phyloP scores from a whole-genome alignment of 164 flowering plant species.

The Cinnamomum micranthum region DNA sequence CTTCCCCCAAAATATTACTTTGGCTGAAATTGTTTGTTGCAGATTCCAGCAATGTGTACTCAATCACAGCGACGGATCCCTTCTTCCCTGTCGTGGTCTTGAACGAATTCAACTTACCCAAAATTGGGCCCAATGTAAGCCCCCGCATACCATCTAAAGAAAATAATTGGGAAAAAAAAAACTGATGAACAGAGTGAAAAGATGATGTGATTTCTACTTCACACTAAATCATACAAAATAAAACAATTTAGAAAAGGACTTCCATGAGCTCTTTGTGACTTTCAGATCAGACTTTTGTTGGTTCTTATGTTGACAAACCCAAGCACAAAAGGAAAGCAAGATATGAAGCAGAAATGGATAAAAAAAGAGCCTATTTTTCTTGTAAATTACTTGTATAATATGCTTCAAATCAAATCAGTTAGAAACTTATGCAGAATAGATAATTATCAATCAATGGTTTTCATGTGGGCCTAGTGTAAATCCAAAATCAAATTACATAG shows the following conservation, averaged over 20 bases:
- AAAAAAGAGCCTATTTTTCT: not conserved
- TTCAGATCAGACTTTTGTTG: conserved; percentile 14
- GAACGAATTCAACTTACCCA: too few species aligned
- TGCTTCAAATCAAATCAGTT: not conserved
- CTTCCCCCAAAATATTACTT: conserved; percentile 59
- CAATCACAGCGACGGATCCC: conserved; percentile 22
- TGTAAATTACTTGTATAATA: not conserved
- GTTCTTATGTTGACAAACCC: conserved; percentile 17
- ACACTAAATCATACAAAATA: not conserved
- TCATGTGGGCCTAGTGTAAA: too few species aligned
- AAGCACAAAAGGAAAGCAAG: conserved; percentile 14
- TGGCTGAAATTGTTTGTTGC: conserved; percentile 62
- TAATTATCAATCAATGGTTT: too few species aligned
- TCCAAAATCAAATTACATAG: not conserved
- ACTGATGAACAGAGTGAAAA: not conserved
- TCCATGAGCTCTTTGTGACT: conserved; percentile 24
- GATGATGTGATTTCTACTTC: not conserved
- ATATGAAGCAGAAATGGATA: not conserved
- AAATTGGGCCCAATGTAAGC: too few species aligned
- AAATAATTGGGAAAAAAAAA: conserved; percentile 5
- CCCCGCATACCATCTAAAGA: conserved; percentile 38
- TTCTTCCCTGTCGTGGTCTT: too few species aligned
- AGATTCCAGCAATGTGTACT: conserved; percentile 55
- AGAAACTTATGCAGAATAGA: not conserved
- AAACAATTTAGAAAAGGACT: not conserved